Evolutionary conservation across 139 green algal genomes (phyloP).

Genomic region (Raphidocelis subcapitata): DNA sequence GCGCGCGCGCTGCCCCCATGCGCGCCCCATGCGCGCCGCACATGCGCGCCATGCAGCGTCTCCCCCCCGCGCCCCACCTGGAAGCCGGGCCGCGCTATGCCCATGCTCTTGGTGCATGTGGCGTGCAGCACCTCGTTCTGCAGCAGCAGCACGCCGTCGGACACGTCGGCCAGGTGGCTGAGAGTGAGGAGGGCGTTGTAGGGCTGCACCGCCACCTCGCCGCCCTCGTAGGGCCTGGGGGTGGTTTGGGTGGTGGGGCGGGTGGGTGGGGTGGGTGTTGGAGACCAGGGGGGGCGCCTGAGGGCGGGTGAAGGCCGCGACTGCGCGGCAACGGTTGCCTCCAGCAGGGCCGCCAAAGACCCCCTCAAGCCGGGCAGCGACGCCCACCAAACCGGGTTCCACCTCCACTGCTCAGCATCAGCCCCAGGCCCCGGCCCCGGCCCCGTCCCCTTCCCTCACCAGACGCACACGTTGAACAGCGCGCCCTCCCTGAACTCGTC

Average conservation of each 20-base stretch:
- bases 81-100: slow-evolving; percentile 60
- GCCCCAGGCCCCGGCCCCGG: slow-evolving; percentile 5
- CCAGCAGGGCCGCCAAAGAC: no score
- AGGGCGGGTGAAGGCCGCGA: no score
- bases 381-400: no score
- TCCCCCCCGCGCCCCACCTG: slow-evolving; percentile 33
- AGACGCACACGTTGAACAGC: slow-evolving; percentile 81
- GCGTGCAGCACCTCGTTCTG: slow-evolving; percentile 64
- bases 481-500: slow-evolving; percentile 66
- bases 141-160: slow-evolving; percentile 66
- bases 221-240: slow-evolving; percentile 64
- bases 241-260: no score
- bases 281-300: no score
- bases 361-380: no score
- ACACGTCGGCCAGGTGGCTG: slow-evolving; percentile 49
- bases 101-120: slow-evolving; percentile 41
- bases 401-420: no score
- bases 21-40: no score
- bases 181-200: slow-evolving; percentile 88
- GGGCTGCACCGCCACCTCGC: slow-evolving; percentile 79
- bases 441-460: slow-evolving; percentile 46
- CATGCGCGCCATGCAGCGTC: no score
- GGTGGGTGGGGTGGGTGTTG: no score
- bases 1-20: no score
- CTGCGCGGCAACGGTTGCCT: no score